Evolutionary conservation across 345 rosid genomes (phyloP), one percentile per base, ranked within the genome.

Genomic region (Lagerstroemia speciosa): DNA sequence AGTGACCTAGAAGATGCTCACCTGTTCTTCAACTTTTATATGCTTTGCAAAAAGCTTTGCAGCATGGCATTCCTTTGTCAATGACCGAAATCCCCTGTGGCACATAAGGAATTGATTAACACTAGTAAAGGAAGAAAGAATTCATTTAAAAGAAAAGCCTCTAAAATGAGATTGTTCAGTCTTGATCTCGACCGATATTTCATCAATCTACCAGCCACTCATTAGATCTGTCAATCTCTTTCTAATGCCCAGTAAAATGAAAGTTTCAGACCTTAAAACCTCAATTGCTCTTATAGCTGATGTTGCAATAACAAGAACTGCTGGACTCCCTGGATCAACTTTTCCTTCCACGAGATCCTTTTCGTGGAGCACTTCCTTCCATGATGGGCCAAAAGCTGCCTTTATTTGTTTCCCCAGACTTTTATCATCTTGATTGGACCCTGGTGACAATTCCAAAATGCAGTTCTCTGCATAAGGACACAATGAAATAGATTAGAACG

Each of bases 21-120:
- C 97, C 94, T 93, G 97, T 69, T 93, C 97, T 72, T 89, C 96
- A 27, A 93, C 79, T 74, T 89, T 93, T 88, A 90, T 83, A 67
- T 93, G 94, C 85, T 91, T 93, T 27, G 98, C 83, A 76, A 93
- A 89, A 66, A 93, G 70, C 79, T 93, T 93, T 32, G 78, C 87
- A 8, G 86, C 86, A 66, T 69, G 86, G 66, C 98, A 93, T 76
- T 86, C 85, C 78, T 57, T 85, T 26, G 97, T 89, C 75, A 89
- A 65, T 0, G 83, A 82, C 46, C 81, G 82, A 67, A 87, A 78
- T 52, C 87, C 92, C 88, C 97, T 93, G 73, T 32, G 72, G 55
- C 36, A 22, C 26, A 75, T 0, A 69, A 71, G 2, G 64, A 52
- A 17, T 24, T 15, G 66, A 31, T 24, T 2, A 69, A 7, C 27